phyloP scores from a whole-genome alignment of 495 filamentous ascomycete genomes.

The Xylona heveae region DNA sequence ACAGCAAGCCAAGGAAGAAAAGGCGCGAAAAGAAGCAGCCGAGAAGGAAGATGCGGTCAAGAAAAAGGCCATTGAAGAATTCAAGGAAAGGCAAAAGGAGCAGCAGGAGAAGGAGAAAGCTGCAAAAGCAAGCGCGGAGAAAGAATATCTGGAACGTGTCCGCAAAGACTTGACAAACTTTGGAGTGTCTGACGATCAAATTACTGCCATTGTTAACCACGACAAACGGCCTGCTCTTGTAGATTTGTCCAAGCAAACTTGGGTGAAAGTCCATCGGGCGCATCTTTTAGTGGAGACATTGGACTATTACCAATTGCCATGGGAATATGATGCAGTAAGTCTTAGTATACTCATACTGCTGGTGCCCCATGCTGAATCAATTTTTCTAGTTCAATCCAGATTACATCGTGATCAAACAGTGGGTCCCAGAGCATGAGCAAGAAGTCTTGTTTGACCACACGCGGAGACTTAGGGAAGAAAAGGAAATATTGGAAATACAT shows the following conservation, averaged over 20 bases:
- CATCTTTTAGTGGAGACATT: slow-evolving; percentile 28
- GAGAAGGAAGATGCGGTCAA: slow-evolving; percentile 24
- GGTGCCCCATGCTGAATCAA: slow-evolving; percentile 9
- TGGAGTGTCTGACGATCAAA: not conserved
- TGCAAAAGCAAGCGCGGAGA: slow-evolving; percentile 6
- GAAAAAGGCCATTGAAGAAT: slow-evolving; percentile 31
- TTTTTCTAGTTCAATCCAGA: slow-evolving; percentile 30
- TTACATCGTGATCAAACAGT: slow-evolving; percentile 57
- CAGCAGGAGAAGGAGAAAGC: slow-evolving; percentile 16
- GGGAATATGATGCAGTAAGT: slow-evolving; percentile 29
- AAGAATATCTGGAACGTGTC: slow-evolving; percentile 6
- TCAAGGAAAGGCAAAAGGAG: slow-evolving; percentile 30
- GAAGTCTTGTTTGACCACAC: slow-evolving; percentile 55
- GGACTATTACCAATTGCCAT: slow-evolving; percentile 23
- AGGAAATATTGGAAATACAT: not conserved
- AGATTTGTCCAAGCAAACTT: not conserved
- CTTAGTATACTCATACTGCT: not conserved
- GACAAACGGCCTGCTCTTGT: not conserved
- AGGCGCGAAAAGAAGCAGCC: slow-evolving; percentile 27
- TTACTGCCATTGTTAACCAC: not conserved
- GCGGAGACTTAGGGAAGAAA: slow-evolving; percentile 29
- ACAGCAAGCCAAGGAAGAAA: slow-evolving; percentile 11
- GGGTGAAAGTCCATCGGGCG: slow-evolving; percentile 15
- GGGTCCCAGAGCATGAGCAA: slow-evolving; percentile 52
- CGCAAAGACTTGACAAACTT: slow-evolving; percentile 3